Base-by-base conservation (phyloP, 2,329 filamentous ascomycete species). In the Penicillium sp. region DNA sequence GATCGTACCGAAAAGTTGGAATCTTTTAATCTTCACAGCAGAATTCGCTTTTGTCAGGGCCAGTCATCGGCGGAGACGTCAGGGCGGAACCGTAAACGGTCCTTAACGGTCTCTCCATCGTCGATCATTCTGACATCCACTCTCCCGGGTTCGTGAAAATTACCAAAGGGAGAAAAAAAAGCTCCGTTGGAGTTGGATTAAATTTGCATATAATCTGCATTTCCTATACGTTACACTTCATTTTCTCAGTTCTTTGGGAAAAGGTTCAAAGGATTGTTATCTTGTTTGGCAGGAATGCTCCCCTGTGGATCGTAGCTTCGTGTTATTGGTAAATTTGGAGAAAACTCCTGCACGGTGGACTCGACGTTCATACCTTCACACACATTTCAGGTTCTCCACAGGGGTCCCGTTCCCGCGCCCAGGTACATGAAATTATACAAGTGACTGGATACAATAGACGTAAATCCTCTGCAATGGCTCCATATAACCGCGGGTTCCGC, bases 41-140 rank as follows among this genome's bases (percentile, higher is more conserved):
- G 18, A 40, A 40, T 20, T 12, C 6, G 29, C 40, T 58, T 58
- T 56, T 51, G 57, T 63, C 56, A 59, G 56, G 44, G 41, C 58
- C 54, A 56, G 53, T 54, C 56, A 54, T 57, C 49, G 51, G 56
- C 44, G 54, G 48, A 45, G 22, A 40, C 37, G 9, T 37, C n/a
- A 25, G 29, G 29, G 57, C 49, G 55, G 52, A 49, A 52, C 47
- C 33, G n/a, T 46, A 51, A 63, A 65, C 61, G 55, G 61, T 58
- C n/a, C 56, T 33, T 53, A 61, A 65, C 63, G 61, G 58, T 59
- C 54, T 49, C 43, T 49, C 51, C 49, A 60, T 49, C 43, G 55
- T 62, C 57, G 59, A 62, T 62, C 59, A 57, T 56, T 53, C 22
- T 55, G 35, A 27, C 35, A 42, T 41, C 48, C 35, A 26, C 46